A percentile compares a stretch with the other conserved stretches of the same genome.
These are phyloP conservation scores for Prunella vulgaris DNA, from an alignment of 257 asterid genomes.

Conservation along the genomic window DNA sequence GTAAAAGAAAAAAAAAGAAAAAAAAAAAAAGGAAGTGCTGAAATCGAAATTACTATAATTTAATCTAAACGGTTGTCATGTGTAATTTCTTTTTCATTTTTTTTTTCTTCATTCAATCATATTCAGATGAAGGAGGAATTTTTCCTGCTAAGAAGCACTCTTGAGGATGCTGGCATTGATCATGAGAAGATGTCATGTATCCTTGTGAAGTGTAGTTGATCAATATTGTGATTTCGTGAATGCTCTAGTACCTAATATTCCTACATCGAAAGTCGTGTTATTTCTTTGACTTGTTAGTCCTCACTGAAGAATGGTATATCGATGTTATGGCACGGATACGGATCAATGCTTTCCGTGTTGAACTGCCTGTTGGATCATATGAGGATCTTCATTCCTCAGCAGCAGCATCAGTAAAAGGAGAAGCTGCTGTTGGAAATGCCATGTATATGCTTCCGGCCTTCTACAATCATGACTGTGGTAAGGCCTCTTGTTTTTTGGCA, in stretches of 20 bases:
- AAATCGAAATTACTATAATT: neutral
- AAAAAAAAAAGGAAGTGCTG: neutral
- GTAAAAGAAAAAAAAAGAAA: too few relatives aligned
- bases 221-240: slow-evolving; percentile 6
- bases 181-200: slow-evolving; percentile 58
- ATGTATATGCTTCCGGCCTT: slow-evolving; percentile 77
- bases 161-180: slow-evolving; percentile 42
- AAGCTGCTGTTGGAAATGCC: slow-evolving; percentile 83
- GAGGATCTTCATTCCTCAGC: slow-evolving; percentile 76
- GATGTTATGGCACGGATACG: slow-evolving; percentile 74
- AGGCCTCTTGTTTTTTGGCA: slow-evolving; percentile 22
- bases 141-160: slow-evolving; percentile 46
- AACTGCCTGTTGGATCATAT: slow-evolving; percentile 57
- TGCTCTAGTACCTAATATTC: neutral
- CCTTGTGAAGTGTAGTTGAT: slow-evolving; percentile 33
- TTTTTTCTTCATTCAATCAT: neutral
- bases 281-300: slow-evolving; percentile 59
- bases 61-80: neutral
- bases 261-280: slow-evolving; percentile 4
- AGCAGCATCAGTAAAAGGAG: slow-evolving; percentile 74
- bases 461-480: slow-evolving; percentile 92
- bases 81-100: neutral
- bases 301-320: slow-evolving; percentile 78
- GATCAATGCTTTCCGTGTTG: slow-evolving; percentile 80
- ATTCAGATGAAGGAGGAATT: slow-evolving; percentile 64